Evolutionary conservation across 345 rosid genomes (phyloP).

Genomic region (Lumnitzera littorea): DNA sequence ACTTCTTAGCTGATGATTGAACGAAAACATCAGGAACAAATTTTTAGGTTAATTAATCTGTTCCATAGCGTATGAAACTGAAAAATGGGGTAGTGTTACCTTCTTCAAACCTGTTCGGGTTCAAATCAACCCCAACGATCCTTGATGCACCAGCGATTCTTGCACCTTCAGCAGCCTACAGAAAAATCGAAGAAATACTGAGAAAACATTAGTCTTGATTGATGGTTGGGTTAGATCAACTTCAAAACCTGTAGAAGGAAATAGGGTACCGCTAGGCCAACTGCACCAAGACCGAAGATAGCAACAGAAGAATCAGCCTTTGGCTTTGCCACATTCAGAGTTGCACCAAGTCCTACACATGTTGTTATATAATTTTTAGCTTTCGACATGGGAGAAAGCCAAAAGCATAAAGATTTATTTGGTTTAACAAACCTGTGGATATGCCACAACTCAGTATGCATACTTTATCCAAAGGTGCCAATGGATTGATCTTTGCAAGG

Average conservation of each 20-base stretch:
- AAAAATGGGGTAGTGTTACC: slow-evolving; percentile 10
- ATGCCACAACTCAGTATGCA: slow-evolving; percentile 36
- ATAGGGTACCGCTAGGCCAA: slow-evolving; percentile 26
- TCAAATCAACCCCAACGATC: slow-evolving; percentile 34
- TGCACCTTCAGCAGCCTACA: slow-evolving; percentile 38
- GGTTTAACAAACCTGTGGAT: slow-evolving; percentile 21
- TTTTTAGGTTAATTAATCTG: background rate
- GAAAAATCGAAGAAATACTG: background rate
- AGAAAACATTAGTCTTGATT: too few relatives aligned
- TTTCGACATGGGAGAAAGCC: too few relatives aligned
- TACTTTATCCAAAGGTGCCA: slow-evolving; percentile 35
- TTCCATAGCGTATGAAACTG: background rate
- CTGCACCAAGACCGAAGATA: slow-evolving; percentile 39
- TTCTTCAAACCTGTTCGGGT: slow-evolving; percentile 22
- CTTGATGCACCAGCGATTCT: slow-evolving; percentile 38
- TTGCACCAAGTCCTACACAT: slow-evolving; percentile 31
- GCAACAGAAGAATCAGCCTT: slow-evolving; percentile 26
- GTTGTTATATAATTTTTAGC: background rate
- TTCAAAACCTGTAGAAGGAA: too few relatives aligned
- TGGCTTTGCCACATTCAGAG: slow-evolving; percentile 40
- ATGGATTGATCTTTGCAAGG: slow-evolving; percentile 27
- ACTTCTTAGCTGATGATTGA: slow-evolving; percentile 27
- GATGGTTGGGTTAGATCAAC: too few relatives aligned
- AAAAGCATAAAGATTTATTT: too few relatives aligned
- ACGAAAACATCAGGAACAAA: background rate